These are phyloP conservation scores for Coniochaeta sp. DNA, from an alignment of 2,329 filamentous ascomycete species.

Conservation along the genomic window DNA sequence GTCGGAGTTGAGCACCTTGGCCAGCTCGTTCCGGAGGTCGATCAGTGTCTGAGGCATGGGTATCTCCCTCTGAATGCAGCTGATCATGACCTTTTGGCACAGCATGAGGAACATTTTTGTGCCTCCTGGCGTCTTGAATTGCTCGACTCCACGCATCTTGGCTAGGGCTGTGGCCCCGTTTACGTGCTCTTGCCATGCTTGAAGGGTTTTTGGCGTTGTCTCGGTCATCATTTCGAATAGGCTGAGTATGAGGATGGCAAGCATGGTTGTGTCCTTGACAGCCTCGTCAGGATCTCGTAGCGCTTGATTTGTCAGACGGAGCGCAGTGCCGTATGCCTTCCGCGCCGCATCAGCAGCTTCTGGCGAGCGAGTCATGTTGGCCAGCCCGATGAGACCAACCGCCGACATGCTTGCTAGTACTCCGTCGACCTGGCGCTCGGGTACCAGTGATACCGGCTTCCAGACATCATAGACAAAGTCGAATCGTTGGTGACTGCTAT, in stretches of 20 bases:
- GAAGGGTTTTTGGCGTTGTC: conserved; percentile 34
- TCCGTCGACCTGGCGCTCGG: conserved; percentile 30
- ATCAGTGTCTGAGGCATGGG: conserved; percentile 40
- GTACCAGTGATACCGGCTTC: conserved; percentile 30
- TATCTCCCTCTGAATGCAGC: conserved; percentile 40
- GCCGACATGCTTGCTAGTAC: conserved; percentile 46
- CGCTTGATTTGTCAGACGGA: conserved; percentile 41
- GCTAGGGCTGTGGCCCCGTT: conserved; percentile 44
- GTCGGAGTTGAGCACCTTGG: conserved; percentile 24
- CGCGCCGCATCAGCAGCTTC: conserved; percentile 38
- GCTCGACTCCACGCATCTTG: conserved; percentile 37
- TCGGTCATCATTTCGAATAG: conserved; percentile 48
- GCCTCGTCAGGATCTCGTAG: conserved; percentile 35
- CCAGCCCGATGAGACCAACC: conserved; percentile 44
- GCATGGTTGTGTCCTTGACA: conserved; percentile 43
- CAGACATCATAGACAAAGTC: conserved; percentile 46
- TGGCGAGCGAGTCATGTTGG: conserved; percentile 33
- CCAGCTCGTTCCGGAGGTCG: conserved; percentile 35
- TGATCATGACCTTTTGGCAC: conserved; percentile 41
- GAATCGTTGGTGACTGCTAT: conserved; percentile 40
- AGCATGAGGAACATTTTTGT: conserved; percentile 47
- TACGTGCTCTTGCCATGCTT: conserved; percentile 45
- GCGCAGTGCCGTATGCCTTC: conserved; percentile 42
- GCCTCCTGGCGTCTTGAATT: conserved; percentile 37
- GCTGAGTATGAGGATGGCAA: conserved; percentile 43